Base-by-base conservation (phyloP, 805 yeast genomes). In the Sugiyamaella americana region DNA sequence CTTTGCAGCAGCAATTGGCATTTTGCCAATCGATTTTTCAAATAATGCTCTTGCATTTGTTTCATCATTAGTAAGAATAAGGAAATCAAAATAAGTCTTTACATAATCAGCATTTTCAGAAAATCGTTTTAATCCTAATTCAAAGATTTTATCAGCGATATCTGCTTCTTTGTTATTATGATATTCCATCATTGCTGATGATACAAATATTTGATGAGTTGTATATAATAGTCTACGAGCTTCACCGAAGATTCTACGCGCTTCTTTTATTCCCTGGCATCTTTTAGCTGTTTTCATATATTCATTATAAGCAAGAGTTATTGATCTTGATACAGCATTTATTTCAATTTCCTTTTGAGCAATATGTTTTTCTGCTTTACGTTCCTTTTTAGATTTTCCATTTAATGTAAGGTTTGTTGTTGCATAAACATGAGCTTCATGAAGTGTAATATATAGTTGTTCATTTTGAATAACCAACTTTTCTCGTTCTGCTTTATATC, bases 111-210 rank as follows among this genome's bases (percentile, higher is more conserved):
- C 82, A 51, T 79, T 69, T 13, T 65, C 75, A 11, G 72, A 66
- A 50, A 70, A 77, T 39, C 67, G 59, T 59, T 79, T 85, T 68
- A 86, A 68, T 5, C 94, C 97, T 38, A 86, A 64, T 51, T 85
- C 94, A 61, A 87, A 82, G 17, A 89, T 80, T 59, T 82, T 82
- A 43, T 75, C 69, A 0, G 96, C 89, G 39, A 85, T 79, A 45
- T 78, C 80, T 20, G 74, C 67, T 37, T 59, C 58, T 50, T 77
- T 81, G 49, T 82, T 72, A 55, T 78, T 79, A 53, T 71, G 71
- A 55, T 76, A 80, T 60, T 91, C 98, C 69, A 88, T 71, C 60
- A 78, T 69, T 0, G 97, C 96, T 58, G 84, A 83, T 49, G 86
- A 91, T 18, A 82, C 80, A 64, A 76, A 91, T 18, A 91, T 75